phyloP scores from a whole-genome alignment of 805 yeast genomes.

The Alloascoidea africana region DNA sequence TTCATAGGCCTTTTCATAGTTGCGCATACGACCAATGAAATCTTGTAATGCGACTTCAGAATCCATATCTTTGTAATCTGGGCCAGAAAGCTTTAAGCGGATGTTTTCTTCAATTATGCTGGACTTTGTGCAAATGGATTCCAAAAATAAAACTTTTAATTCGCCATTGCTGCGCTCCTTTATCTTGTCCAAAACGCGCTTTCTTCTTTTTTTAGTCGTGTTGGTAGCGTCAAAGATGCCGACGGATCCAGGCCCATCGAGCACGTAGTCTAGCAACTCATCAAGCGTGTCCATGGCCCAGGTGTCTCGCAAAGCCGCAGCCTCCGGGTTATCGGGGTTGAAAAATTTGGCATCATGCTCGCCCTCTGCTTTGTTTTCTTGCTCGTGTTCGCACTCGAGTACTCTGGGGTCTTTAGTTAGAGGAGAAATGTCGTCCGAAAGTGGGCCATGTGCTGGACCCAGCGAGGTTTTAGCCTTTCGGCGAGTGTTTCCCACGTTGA shows the following conservation, averaged over 20 bases:
- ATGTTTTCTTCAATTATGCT: constrained; percentile 72
- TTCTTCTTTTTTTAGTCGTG: neutral
- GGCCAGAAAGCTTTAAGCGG: constrained; percentile 76
- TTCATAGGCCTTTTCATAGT: constrained; percentile 83
- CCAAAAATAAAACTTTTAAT: constrained; percentile 69
- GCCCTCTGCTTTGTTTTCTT: constrained; percentile 4
- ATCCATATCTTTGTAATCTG: constrained; percentile 82
- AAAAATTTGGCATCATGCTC: constrained; percentile 74
- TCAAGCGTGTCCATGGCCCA: constrained; percentile 96
- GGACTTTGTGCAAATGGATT: constrained; percentile 75
- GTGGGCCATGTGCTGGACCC: constrained; percentile 59
- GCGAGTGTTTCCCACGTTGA: constrained; percentile 92
- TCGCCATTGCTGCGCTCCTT: neutral
- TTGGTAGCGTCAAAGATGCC: constrained; percentile 34
- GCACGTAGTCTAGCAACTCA: constrained; percentile 63
- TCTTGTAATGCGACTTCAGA: constrained; percentile 66
- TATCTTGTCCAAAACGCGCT: neutral
- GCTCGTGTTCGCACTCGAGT: too few relatives aligned
- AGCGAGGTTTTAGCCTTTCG: constrained; percentile 45
- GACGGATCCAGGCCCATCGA: constrained; percentile 75
- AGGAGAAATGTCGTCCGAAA: too few relatives aligned
- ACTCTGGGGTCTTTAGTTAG: too few relatives aligned
- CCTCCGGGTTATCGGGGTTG: constrained; percentile 57
- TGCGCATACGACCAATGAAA: constrained; percentile 63
- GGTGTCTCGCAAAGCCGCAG: constrained; percentile 59